These are phyloP conservation scores for Cardiospermum halicacabum DNA, from an alignment of 345 rosid species.

Conservation along the genomic window DNA sequence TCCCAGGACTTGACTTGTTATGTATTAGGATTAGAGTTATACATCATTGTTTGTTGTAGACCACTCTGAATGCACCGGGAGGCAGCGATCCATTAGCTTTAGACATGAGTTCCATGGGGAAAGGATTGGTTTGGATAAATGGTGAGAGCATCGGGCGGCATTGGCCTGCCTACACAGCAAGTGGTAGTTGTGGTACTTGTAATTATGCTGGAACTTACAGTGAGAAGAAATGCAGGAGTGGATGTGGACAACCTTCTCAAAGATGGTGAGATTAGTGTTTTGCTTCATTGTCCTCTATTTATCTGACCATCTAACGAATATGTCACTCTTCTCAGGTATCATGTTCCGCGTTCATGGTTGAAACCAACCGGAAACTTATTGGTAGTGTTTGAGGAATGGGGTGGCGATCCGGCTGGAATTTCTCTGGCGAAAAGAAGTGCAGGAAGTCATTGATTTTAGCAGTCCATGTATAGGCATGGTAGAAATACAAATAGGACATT, in stretches of 20 bases:
- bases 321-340: slow-evolving; percentile 61
- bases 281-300: slow-evolving; percentile 4
- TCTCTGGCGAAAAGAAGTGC: slow-evolving; percentile 58
- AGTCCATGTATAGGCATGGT: slow-evolving; percentile 7
- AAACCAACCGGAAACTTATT: slow-evolving; percentile 53
- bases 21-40: background rate
- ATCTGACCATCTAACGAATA: too few relatives aligned
- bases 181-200: slow-evolving; percentile 65
- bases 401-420: slow-evolving; percentile 75
- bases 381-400: slow-evolving; percentile 85
- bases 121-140: slow-evolving; percentile 84
- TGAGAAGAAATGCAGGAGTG: slow-evolving; percentile 48
- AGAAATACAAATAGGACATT: background rate
- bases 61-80: slow-evolving; percentile 55
- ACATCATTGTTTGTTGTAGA: slow-evolving; percentile 28
- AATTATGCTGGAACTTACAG: slow-evolving; percentile 56
- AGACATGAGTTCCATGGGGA: slow-evolving; percentile 81
- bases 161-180: slow-evolving; percentile 68
- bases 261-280: slow-evolving; percentile 51
- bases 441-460: slow-evolving; percentile 11
- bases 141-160: slow-evolving; percentile 87
- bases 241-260: slow-evolving; percentile 80
- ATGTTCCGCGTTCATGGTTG: slow-evolving; percentile 88
- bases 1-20: background rate
- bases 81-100: slow-evolving; percentile 76